Conservation (phyloP, 1,139 yeast genomes). For the Eremothecium sinecaudum region DNA sequence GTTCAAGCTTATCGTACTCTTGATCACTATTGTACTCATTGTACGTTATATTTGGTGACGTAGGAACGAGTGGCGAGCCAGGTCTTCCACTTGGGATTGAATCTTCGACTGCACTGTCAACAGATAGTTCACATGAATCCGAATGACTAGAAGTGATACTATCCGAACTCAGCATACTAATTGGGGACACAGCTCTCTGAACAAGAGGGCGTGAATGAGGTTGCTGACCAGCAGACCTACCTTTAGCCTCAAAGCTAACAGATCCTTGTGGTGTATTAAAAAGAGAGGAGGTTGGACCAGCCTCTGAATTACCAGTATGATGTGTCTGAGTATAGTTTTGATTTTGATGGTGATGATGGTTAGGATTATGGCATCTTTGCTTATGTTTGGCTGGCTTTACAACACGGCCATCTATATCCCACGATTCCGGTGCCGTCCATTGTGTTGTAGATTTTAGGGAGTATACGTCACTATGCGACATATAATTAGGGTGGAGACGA, state of each 20-base stretch:
- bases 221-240: background rate
- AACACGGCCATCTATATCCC: conserved; percentile 51
- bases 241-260: no score
- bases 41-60: conserved; percentile 7
- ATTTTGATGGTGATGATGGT: conserved; percentile 10
- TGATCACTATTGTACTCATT: conserved; percentile 24
- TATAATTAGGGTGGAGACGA: conserved; percentile 14
- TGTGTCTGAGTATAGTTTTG: background rate
- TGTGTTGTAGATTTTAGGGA: conserved; percentile 9
- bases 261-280: background rate
- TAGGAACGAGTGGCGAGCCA: conserved; percentile 6
- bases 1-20: conserved; percentile 31
- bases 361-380: conserved; percentile 10
- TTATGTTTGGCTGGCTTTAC: conserved; percentile 11
- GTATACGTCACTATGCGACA: conserved; percentile 7
- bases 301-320: background rate
- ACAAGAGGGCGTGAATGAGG: background rate
- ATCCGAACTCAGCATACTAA: conserved; percentile 5
- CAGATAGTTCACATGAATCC: conserved; percentile 4
- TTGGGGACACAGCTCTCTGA: conserved; percentile 2
- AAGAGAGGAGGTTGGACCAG: background rate
- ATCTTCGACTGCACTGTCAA: conserved; percentile 4
- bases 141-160: conserved; percentile 5
- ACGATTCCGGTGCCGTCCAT: conserved; percentile 71
- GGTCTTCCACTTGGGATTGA: conserved; percentile 3